Percentiles rank a stretch among this genome's conserved stretches.
Conservation (phyloP, 495 filamentous ascomycete species). For the Stereocaulon alpinum region DNA sequence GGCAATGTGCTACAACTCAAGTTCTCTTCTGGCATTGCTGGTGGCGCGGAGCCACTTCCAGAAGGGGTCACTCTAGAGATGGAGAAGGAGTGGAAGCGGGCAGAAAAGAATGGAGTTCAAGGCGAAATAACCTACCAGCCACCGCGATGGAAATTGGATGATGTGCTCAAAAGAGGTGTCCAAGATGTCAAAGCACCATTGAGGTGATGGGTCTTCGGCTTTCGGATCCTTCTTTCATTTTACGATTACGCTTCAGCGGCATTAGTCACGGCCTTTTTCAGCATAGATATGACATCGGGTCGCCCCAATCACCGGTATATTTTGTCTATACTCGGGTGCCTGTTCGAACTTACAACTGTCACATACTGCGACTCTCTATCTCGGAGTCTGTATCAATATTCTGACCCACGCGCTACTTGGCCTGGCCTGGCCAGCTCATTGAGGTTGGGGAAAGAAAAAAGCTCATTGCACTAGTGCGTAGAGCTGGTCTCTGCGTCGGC, state of each 20-base stretch:
- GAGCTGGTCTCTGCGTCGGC: slow-evolving; percentile 1
- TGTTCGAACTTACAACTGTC: not conserved
- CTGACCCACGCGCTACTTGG: not conserved
- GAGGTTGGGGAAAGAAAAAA: not conserved
- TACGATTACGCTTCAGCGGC: not conserved
- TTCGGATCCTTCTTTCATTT: slow-evolving; percentile 1
- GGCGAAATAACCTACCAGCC: slow-evolving; percentile 21
- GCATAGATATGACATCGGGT: not conserved
- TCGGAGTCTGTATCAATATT: not conserved
- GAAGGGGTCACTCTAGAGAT: slow-evolving; percentile 58
- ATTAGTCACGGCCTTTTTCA: not conserved
- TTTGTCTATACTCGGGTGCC: not conserved
- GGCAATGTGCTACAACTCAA: slow-evolving; percentile 89
- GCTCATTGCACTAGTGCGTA: not conserved
- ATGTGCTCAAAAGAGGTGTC: slow-evolving; percentile 28
- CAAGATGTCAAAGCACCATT: slow-evolving; percentile 30
- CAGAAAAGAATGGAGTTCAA: slow-evolving; percentile 10
- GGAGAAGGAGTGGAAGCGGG: slow-evolving; percentile 58
- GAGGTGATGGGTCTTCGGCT: slow-evolving; percentile 19
- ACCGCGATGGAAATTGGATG: slow-evolving; percentile 29
- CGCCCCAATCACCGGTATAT: not conserved
- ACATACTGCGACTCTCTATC: not conserved
- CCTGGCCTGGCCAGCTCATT: not conserved
- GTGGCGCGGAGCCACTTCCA: slow-evolving; percentile 63
- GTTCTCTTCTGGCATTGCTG: slow-evolving; percentile 88